Conservation (phyloP, 176 grass and related monocot genomes). For the Lolium rigidum region DNA sequence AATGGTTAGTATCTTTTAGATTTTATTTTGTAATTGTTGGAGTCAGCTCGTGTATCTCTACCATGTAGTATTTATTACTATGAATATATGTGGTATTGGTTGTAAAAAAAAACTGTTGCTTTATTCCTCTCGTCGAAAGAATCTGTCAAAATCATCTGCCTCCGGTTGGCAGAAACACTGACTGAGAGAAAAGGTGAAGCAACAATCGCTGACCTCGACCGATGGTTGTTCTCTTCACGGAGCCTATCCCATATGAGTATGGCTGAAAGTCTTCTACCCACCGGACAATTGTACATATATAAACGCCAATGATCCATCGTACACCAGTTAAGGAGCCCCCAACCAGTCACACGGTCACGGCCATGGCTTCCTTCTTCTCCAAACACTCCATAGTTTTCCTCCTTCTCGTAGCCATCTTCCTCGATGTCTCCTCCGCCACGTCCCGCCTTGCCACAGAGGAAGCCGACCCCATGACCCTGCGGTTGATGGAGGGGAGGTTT, state of each 20-base stretch:
- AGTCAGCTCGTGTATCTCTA: too few species aligned
- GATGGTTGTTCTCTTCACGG: background rate
- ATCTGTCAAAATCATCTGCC: too few species aligned
- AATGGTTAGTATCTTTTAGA: too few species aligned
- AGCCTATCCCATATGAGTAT: background rate
- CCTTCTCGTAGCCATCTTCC: background rate
- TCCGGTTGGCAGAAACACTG: too few species aligned
- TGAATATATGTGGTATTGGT: too few species aligned
- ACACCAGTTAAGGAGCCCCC: background rate
- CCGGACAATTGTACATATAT: background rate
- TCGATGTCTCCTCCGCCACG: background rate
- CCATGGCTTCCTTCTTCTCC: constrained; percentile 34
- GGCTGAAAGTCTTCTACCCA: background rate
- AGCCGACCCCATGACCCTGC: background rate
- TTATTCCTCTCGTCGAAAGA: too few species aligned
- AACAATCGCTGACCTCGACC: too few species aligned
- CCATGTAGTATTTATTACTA: too few species aligned
- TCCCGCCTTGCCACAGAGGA: background rate
- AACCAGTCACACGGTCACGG: background rate
- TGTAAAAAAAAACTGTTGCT: too few species aligned
- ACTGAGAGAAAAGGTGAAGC: too few species aligned
- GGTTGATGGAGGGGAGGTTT: constrained; percentile 35
- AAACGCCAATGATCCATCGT: background rate
- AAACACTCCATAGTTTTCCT: background rate
- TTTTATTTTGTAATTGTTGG: too few species aligned